Percentiles rank a stretch among this genome's conserved stretches.
phyloP scores from a whole-genome alignment of 2,329 filamentous ascomycete species.

The Pochonia chlamydosporia region DNA sequence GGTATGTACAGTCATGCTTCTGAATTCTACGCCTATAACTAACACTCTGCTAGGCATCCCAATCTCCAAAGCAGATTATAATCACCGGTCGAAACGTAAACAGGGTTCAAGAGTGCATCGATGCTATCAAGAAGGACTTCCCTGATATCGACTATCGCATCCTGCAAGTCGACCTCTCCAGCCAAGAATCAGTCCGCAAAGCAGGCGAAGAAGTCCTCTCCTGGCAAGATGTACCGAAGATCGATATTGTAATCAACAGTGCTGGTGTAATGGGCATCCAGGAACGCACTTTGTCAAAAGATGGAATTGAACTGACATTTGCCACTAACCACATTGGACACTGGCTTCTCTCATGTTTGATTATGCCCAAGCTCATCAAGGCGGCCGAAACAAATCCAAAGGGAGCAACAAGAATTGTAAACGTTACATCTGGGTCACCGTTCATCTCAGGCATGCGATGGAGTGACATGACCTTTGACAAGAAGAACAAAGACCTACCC shows the following conservation, averaged over 20 bases:
- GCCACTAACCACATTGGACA: slow-evolving; percentile 32
- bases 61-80: slow-evolving; percentile 29
- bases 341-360: slow-evolving; percentile 29
- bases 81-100: slow-evolving; percentile 31
- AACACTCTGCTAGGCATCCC: slow-evolving; percentile 12
- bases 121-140: slow-evolving; percentile 24
- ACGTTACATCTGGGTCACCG: slow-evolving; percentile 36
- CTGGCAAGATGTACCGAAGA: slow-evolving; percentile 20
- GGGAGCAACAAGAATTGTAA: slow-evolving; percentile 32
- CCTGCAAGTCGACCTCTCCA: slow-evolving; percentile 32
- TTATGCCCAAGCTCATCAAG: slow-evolving; percentile 28
- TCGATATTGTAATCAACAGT: slow-evolving; percentile 34
- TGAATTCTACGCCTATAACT: background rate
- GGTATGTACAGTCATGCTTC: slow-evolving; percentile 6
- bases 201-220: slow-evolving; percentile 27
- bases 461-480: slow-evolving; percentile 37
- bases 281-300: slow-evolving; percentile 23
- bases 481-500: slow-evolving; percentile 17
- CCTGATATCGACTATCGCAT: slow-evolving; percentile 26
- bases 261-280: slow-evolving; percentile 30
- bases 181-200: slow-evolving; percentile 29
- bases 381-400: slow-evolving; percentile 19
- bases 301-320: slow-evolving; percentile 32
- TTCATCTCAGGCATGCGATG: slow-evolving; percentile 31
- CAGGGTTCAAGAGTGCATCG: slow-evolving; percentile 30